These are phyloP conservation scores for Lenzites betulinus DNA, from an alignment of 768 basidiomycete species.

Conservation along the genomic window DNA sequence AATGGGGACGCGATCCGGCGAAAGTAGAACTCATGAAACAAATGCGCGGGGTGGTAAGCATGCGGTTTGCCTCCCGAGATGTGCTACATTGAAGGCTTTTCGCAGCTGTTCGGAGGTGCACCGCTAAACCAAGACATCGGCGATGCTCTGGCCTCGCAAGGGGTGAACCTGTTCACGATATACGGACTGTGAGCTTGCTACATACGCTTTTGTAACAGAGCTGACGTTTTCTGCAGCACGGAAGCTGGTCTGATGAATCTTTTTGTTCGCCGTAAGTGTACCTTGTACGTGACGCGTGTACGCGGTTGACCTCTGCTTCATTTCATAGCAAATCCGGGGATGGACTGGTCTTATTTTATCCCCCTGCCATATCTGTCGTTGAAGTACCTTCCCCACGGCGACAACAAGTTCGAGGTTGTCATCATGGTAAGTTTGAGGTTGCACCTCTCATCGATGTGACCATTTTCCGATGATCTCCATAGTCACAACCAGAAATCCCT, in stretches of 20 bases:
- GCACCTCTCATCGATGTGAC: neutral
- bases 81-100: no score
- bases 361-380: neutral
- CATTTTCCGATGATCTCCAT: neutral
- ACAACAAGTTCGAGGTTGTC: constrained; percentile 8
- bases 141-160: constrained; percentile 8
- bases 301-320: neutral
- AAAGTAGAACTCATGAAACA: constrained; percentile 18
- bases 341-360: constrained; percentile 17
- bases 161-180: constrained; percentile 5
- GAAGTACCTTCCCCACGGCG: neutral
- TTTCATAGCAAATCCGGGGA: constrained; percentile 7
- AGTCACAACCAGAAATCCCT: constrained; percentile 2
- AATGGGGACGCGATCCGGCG: constrained; percentile 24
- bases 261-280: constrained; percentile 5
- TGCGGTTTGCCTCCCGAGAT: no score
- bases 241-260: constrained; percentile 14
- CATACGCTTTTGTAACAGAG: no score
- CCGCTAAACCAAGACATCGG: constrained; percentile 14
- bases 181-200: constrained; percentile 11
- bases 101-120: constrained; percentile 18
- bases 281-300: no score
- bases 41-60: constrained; percentile 10
- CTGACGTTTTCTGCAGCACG: constrained; percentile 8
- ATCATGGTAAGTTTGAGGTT: neutral